phyloP scores from a whole-genome alignment of 2,329 filamentous ascomycete genomes.

The Aureobasidium sp. region DNA sequence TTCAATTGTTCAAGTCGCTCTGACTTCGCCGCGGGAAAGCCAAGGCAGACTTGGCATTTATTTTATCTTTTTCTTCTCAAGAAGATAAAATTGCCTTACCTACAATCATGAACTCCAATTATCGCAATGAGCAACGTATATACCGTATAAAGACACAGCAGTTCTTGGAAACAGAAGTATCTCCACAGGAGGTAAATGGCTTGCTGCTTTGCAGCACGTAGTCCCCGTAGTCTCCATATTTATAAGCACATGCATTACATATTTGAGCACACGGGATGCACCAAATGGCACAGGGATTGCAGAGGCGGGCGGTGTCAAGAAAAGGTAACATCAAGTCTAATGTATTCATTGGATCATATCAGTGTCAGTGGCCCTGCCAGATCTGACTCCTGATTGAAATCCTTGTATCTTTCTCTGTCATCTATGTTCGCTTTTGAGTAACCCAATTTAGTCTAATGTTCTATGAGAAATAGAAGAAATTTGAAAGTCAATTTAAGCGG shows the following conservation, averaged over 20 bases:
- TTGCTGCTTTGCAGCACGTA: too few relatives aligned
- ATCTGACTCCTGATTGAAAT: not conserved
- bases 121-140: too few relatives aligned
- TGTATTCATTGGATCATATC: not conserved
- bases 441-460: not conserved
- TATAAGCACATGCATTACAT: too few relatives aligned
- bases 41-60: not conserved
- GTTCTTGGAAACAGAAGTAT: too few relatives aligned
- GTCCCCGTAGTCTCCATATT: too few relatives aligned
- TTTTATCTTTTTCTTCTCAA: not conserved
- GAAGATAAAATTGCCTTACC: too few relatives aligned
- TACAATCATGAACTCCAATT: too few relatives aligned
- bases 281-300: too few relatives aligned
- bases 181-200: too few relatives aligned
- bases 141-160: too few relatives aligned
- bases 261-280: too few relatives aligned
- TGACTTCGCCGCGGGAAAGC: constrained; percentile 5
- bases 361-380: not conserved
- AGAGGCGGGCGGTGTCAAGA: too few relatives aligned
- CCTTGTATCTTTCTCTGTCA: not conserved
- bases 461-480: not conserved
- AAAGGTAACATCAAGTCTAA: not conserved
- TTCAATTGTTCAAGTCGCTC: not conserved
- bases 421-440: not conserved
- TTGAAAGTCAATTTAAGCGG: not conserved